Evolutionary conservation across 176 grass and related monocot genomes (phyloP).

Genomic region (Carex parvula): DNA sequence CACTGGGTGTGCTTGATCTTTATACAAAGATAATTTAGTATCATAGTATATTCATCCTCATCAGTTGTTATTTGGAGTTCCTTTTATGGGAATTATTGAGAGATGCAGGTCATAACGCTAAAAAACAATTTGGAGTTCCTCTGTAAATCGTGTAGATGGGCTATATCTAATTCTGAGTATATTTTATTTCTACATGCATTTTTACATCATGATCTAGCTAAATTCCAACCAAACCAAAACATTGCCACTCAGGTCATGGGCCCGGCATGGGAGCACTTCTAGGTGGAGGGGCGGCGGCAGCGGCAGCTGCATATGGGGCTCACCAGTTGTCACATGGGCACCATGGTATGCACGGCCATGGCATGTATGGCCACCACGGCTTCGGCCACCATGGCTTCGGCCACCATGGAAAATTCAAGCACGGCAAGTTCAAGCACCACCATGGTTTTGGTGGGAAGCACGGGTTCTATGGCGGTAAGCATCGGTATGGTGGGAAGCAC

Average conservation of each 20-base stretch:
- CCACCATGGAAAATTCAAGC: slow-evolving; percentile 46
- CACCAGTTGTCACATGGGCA: slow-evolving; percentile 46
- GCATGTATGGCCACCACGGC: slow-evolving; percentile 17
- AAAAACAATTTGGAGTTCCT: too few species aligned
- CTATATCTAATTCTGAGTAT: not conserved
- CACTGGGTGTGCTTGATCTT: not conserved
- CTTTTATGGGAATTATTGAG: too few species aligned
- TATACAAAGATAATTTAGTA: not conserved
- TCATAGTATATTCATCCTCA: too few species aligned
- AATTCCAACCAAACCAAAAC: not conserved
- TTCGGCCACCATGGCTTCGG: not conserved
- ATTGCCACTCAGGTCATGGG: slow-evolving; percentile 33
- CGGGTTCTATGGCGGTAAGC: not conserved
- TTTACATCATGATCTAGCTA: not conserved
- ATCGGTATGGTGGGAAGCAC: not conserved
- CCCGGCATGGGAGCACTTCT: slow-evolving; percentile 40
- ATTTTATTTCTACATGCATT: not conserved
- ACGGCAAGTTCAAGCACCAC: slow-evolving; percentile 10
- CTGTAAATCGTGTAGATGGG: too few species aligned
- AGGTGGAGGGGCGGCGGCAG: slow-evolving; percentile 39
- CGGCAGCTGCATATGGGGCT: slow-evolving; percentile 46
- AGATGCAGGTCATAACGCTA: too few species aligned
- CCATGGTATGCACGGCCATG: slow-evolving; percentile 35
- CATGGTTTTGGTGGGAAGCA: slow-evolving; percentile 26
- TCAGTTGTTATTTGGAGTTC: too few species aligned